A percentile compares a stretch with the other conserved stretches of the same genome.
Evolutionary conservation across 2,329 filamentous ascomycete genomes (phyloP).

Genomic region (Sphaerulina populicola): DNA sequence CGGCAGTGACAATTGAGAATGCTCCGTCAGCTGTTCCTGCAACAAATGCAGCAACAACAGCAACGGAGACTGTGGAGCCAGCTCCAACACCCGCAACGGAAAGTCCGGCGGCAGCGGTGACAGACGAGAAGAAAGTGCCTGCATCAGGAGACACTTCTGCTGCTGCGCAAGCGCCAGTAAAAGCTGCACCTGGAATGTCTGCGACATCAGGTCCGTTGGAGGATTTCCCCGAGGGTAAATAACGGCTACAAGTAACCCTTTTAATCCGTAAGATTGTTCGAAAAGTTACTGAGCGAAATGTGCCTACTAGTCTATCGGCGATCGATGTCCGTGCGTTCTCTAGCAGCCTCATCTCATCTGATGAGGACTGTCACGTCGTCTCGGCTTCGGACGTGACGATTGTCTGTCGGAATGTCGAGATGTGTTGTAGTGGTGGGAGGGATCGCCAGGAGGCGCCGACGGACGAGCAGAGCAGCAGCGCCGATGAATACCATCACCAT

Average conservation of each 20-base stretch:
- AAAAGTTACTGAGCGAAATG: slow-evolving; percentile 2
- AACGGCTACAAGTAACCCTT: background rate
- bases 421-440: background rate
- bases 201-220: slow-evolving; percentile 22
- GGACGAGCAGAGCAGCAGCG: background rate
- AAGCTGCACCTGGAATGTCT: slow-evolving; percentile 18
- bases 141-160: slow-evolving; percentile 8
- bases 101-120: background rate
- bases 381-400: background rate
- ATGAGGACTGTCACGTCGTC: background rate
- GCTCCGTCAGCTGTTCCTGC: background rate
- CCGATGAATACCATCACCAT: background rate
- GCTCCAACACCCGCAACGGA: slow-evolving; percentile 5
- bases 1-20: background rate
- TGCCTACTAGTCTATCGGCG: slow-evolving; percentile 3
- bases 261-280: background rate
- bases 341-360: slow-evolving; percentile 1
- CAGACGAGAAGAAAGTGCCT: slow-evolving; percentile 9
- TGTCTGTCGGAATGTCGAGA: background rate
- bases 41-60: background rate
- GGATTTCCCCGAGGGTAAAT: slow-evolving; percentile 16
- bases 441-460: background rate
- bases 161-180: slow-evolving; percentile 1
- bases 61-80: background rate
- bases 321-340: slow-evolving; percentile 1